Base-by-base conservation (phyloP, 1,139 yeast genomes). In the Schizosaccharomyces versatilis region DNA sequence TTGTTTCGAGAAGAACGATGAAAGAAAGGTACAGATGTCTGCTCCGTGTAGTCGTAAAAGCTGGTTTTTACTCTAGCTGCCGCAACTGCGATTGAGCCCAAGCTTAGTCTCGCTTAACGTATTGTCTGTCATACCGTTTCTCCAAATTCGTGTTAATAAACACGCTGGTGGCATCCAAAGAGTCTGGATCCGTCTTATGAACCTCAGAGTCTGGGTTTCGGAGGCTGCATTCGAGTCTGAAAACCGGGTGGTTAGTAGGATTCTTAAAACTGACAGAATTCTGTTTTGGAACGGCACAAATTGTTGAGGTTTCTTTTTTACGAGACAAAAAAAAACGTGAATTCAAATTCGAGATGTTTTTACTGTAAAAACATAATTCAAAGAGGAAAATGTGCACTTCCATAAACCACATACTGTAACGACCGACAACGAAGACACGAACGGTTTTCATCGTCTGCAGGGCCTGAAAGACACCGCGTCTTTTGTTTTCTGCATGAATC, bases 401-500 rank as follows among this genome's bases (percentile, higher is more conserved):
- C 32, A 5, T 5, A 24, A 24, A 24, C 32, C 32, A 24, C 32
- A 24, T 24, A 24, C 15, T 44, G 36, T 32, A 44, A 24, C 19
- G 49, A 44, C 10, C 49, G 49, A n/a, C 49, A 44, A 14, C 49
- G 36, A 8, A 44, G 32, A 32, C 49, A 44, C 8, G 49, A n/a
- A 36, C 49, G 49, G 32, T 44, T 32, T 44, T 44, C 49, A 44
- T 44, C 49, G 8, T 44, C 49, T 3, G 38, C 36, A 17, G 49
- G 38, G 7, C 49, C 49, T 8, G 49, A 32, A 9, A 44, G 49
- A 32, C 49, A 44, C 12, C 49, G 36, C 36, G 49, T 44, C 32
- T 44, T 44, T 32, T 44, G 49, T 32, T 44, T 44, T 24, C 49
- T 19, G 49, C 49, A 44, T 19, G 49, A 44, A 36, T 44, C 49